Evolutionary conservation across 1,284 basidiomycete species (phyloP).

Genomic region (Cryptococcus jaspeensis): DNA sequence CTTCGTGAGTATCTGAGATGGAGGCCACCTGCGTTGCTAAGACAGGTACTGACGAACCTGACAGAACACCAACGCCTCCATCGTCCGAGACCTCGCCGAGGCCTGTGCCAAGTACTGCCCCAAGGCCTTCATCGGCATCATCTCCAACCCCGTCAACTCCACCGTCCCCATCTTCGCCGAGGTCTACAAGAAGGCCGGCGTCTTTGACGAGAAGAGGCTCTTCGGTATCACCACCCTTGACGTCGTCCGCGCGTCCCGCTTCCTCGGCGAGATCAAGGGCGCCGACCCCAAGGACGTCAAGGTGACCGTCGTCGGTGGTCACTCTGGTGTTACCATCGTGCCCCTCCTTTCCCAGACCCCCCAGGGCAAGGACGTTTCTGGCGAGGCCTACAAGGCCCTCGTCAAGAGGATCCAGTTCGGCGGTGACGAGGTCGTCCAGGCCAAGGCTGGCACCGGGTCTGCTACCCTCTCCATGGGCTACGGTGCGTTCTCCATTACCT

Average conservation of each 20-base stretch:
- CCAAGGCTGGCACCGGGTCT: constrained; percentile 82
- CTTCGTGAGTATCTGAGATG: constrained; percentile 36
- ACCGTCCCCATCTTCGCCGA: constrained; percentile 97
- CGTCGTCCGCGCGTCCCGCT: constrained; percentile 94
- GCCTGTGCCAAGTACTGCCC: constrained; percentile 82
- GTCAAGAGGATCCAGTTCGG: constrained; percentile 93
- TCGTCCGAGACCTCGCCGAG: constrained; percentile 87
- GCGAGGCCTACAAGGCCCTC: constrained; percentile 61
- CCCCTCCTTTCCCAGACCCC: constrained; percentile 91
- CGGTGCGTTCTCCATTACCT: constrained; percentile 51
- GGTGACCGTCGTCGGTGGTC: constrained; percentile 87
- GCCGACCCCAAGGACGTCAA: constrained; percentile 62
- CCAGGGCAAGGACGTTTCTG: constrained; percentile 58
- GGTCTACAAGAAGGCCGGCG: constrained; percentile 86
- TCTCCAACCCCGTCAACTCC: constrained; percentile 96
- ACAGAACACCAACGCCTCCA: constrained; percentile 80
- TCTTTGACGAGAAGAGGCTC: constrained; percentile 86
- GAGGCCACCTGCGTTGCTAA: constrained; percentile 1
- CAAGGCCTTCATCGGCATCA: constrained; percentile 91
- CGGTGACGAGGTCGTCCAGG: constrained; percentile 87
- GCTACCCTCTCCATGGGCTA: constrained; percentile 90
- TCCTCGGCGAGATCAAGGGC: constrained; percentile 79
- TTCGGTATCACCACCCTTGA: constrained; percentile 99
- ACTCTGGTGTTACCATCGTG: constrained; percentile 95
- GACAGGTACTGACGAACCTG: background rate